These are phyloP conservation scores for Pythium chondricola DNA, from an alignment of 352 stramenopile genomes.

Conservation along the genomic window DNA sequence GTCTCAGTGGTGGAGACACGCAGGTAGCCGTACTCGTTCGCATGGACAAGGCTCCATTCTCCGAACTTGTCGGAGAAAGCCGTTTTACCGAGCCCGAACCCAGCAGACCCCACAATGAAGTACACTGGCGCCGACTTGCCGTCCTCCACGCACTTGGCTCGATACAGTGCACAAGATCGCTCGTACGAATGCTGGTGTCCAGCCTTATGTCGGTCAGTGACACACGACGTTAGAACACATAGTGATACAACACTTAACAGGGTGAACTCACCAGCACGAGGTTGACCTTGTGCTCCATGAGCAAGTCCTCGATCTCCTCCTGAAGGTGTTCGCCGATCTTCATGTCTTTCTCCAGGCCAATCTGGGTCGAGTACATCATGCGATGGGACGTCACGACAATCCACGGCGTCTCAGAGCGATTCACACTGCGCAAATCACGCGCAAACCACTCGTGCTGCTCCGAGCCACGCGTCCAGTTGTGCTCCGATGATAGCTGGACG, in stretches of 20 bases:
- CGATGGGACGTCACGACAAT: conserved; percentile 88
- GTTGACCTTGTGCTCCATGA: conserved; percentile 83
- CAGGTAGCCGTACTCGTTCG: conserved; percentile 66
- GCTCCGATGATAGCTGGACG: conserved; percentile 88
- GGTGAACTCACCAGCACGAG: conserved; percentile 61
- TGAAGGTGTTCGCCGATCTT: conserved; percentile 71
- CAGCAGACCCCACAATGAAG: conserved; percentile 70
- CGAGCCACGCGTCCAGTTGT: conserved; percentile 83
- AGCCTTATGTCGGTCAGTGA: conserved; percentile 29
- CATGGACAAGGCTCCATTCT: conserved; percentile 58
- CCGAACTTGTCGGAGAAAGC: conserved; percentile 55
- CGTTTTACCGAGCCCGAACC: conserved; percentile 39
- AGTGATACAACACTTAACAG: too few relatives aligned
- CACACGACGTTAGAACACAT: too few relatives aligned
- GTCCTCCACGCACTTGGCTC: conserved; percentile 47
- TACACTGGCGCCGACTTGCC: conserved; percentile 57
- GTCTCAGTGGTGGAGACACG: conserved; percentile 33
- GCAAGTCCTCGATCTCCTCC: conserved; percentile 85
- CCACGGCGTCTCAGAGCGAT: conserved; percentile 86
- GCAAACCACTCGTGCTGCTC: conserved; percentile 85
- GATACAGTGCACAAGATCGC: conserved; percentile 74
- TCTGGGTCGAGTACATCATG: conserved; percentile 74
- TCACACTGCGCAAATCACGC: conserved; percentile 62
- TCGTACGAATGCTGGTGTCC: conserved; percentile 91
- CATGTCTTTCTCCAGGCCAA: conserved; percentile 47